phyloP scores from a whole-genome alignment of 345 rosid genomes.

The Euphorbia pulcherrima region DNA sequence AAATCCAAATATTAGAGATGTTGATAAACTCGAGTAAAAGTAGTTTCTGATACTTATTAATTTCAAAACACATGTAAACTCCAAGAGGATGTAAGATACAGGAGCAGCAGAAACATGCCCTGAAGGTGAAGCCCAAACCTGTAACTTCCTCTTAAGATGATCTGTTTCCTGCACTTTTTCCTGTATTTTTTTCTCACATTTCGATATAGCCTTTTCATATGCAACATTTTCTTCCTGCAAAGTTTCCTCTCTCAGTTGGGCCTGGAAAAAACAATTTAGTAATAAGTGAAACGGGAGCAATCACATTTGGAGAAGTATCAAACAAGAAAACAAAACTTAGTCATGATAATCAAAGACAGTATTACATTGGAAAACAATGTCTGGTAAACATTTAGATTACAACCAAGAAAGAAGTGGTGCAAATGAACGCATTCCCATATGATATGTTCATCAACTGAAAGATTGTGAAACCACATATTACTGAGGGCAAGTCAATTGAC shows the following conservation, averaged over 20 bases:
- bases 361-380: background rate
- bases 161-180: constrained; percentile 70
- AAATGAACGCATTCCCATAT: background rate
- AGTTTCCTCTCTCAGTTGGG: constrained; percentile 74
- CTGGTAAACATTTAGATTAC: background rate
- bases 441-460: background rate
- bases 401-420: background rate
- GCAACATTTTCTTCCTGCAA: constrained; percentile 67
- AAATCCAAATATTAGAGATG: background rate
- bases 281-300: constrained; percentile 6
- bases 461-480: background rate
- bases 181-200: constrained; percentile 58
- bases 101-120: background rate
- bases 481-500: background rate
- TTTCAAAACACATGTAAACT: background rate
- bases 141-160: constrained; percentile 45
- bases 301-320: background rate
- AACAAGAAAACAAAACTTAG: background rate
- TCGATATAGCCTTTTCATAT: constrained; percentile 73
- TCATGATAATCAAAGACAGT: constrained; percentile 5
- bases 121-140: constrained; percentile 41
- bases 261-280: constrained; percentile 34
- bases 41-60: background rate
- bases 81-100: background rate
- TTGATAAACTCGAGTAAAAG: background rate